Base-by-base conservation (phyloP, 208 protist genomes). In the Crithidia fasciculata region DNA sequence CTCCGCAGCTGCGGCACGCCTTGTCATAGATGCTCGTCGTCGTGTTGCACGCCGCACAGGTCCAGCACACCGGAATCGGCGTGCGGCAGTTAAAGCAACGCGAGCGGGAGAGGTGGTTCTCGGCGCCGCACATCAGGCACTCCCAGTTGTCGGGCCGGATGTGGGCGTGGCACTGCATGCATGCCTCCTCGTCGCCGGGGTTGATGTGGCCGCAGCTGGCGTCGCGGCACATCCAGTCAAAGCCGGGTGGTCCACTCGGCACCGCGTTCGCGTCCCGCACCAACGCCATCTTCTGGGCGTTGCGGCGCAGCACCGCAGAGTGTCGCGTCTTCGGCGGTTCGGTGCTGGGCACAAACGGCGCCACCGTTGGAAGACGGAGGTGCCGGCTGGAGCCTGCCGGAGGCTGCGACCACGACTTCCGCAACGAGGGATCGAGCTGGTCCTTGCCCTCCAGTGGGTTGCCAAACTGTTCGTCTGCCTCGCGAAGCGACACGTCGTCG, bases 151-250 rank as follows among this genome's bases (percentile, higher is more conserved):
- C 64, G 5, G 90, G 83, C 13, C 69, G 47, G 56, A 96, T 85
- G 71, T 85, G 82, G n/a, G 61, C 72, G 37, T 80, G 81, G 65
- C 92, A 96, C 56, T 76, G 65, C 28, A 82, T 52, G 54, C 92
- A 96, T 13, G 41, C 69, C 39, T 94, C 89, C 59, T 95, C 89
- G 55, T 96, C 92, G 10, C 88, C 92, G 4, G 90, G 70, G 64
- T 95, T 95, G 41, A 94, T 82, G 37, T 88, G 81, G 0, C 79
- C 85, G 66, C 92, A 96, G 40, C 45, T 75, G 6, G 60, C 37
- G 13, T 81, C 75, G 37, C 92, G 80, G 75, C 92, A 96, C 89
- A 95, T 95, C 90, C 92, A 96, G 78, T 96, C 92, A 67, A 94
- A 94, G 19, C 89, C 88, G 2, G 89, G 88, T 28, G 89, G 89